Evolutionary conservation across 306 rosid species (phyloP), one percentile per base, ranked within the genome.

Genomic region (Oemleria cerasiformis): DNA sequence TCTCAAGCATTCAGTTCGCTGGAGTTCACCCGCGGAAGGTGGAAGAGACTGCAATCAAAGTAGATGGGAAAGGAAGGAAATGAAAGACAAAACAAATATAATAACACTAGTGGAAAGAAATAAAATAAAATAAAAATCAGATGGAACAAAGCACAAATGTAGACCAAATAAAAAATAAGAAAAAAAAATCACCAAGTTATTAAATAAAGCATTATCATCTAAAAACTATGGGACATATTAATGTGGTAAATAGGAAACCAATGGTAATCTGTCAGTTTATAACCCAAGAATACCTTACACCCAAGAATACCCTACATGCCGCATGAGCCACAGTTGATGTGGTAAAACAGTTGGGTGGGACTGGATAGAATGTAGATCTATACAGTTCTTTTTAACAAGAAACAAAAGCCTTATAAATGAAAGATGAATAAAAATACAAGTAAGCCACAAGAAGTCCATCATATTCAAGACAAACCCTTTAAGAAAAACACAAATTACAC

Each of bases 1-100:
- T 81, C 91, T 89, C 87, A 94, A 84, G 87, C 97, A 86, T 58
- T 94, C 97, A 36, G 92, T 84, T 80, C 99, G 83, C 78, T 94
- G 99, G 75, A 94, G 86, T 89, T 94, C 99, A 67, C 96, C 96
- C 14, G 82, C 68, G 65, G 97, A 86, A 59, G 95, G 68, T 70
- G 93, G 95, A 75, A 91, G 96, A 74, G 86, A 91, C 99, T 94
- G 81, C 75, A 83, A 81, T 56, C 34, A 21, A 86, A 74, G 67
- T 58, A 54, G 65, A 74, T 70, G 64, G 36, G 69, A 25, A 61
- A 61, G n/a, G 11, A 0, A 0, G 14, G 39, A 9, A 16, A 72
- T 59, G 17, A 21, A 59, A 34, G 50, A 44, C 4, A 21, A 20
- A 65, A 17, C 40, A 56, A 69, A 60, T 54, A 19, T 20, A 57